Conservation (phyloP, 108 stramenopile species). For the Pseudonitzschia multiseries region DNA sequence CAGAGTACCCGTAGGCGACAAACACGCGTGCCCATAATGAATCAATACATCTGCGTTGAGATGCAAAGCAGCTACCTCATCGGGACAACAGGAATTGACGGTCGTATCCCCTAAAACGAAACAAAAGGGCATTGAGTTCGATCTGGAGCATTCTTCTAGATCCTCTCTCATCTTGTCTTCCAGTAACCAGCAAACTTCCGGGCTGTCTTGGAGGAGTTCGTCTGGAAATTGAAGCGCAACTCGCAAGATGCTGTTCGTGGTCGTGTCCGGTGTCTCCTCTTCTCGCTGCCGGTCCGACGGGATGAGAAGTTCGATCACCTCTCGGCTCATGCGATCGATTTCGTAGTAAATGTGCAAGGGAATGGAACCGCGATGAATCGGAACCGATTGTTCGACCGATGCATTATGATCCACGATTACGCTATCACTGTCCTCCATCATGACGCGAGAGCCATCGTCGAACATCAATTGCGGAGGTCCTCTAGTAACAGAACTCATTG, state of each 20-base stretch:
- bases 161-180: slow-evolving; percentile 50
- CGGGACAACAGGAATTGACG: slow-evolving; percentile 92
- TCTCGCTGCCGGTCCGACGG: background rate
- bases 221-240: slow-evolving; percentile 91
- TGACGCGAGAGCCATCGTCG: slow-evolving; percentile 84
- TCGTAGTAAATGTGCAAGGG: slow-evolving; percentile 69
- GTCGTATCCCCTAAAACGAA: slow-evolving; percentile 95
- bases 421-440: slow-evolving; percentile 33
- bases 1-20: slow-evolving; percentile 53
- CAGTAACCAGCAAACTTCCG: slow-evolving; percentile 70
- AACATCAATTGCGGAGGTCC: slow-evolving; percentile 68
- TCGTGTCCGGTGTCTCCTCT: slow-evolving; percentile 18
- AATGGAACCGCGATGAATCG: slow-evolving; percentile 37
- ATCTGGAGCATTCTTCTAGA: slow-evolving; percentile 9
- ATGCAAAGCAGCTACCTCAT: slow-evolving; percentile 92
- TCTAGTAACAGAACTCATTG: background rate
- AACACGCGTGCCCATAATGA: slow-evolving; percentile 92
- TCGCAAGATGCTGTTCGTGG: slow-evolving; percentile 48
- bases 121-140: slow-evolving; percentile 49
- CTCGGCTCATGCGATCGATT: slow-evolving; percentile 54
- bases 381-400: background rate
- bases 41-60: slow-evolving; percentile 88
- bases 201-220: slow-evolving; percentile 71
- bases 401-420: background rate
- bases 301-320: slow-evolving; percentile 31